Evolutionary conservation across 805 yeast genomes (phyloP), one percentile per base, ranked within the genome.

Genomic region (Barnettozyma botsteinii): DNA sequence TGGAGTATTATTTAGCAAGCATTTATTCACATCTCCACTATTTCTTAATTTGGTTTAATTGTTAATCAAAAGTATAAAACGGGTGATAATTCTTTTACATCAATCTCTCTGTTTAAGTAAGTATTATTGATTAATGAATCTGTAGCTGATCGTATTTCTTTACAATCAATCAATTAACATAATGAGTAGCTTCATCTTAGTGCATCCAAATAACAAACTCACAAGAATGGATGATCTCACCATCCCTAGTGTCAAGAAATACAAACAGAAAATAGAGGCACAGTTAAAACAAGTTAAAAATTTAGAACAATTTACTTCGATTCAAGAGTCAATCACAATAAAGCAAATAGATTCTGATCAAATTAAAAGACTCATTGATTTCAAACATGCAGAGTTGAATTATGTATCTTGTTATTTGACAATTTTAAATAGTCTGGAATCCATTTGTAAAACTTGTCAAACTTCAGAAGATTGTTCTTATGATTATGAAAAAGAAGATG

Each of bases 401-500:
- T 55, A 53, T 22, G 42, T 51, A 8, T 25, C 34, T 19, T 45
- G 55, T 5, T 53, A 55, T 27, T 29, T 52, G 12, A 31, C 30
- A 9, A 44, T 55, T 4, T 32, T 55, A 21, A 46, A 46, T n/a
- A 35, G 33, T 19, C 32, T 55, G 21, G 48, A 51, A 6, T 38
- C 47, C 1, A 41, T 55, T 15, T 49, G 51, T 21, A 43, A 39
- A 7, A 22, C 40, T 2, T 51, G 55, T 23, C 41, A 31, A 19
- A 28, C 14, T 8, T 22, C 32, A 21, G 31, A 27, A 13, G 38
- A 33, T 18, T 25, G 21, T n/a, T 8, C 18, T 3, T 55, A 55
- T 26, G 57, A 55, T 37, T 55, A 52, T 34, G 57, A 52, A 14
- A 49, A 41, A 29, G 60, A 55, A 38, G 52, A 50, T 40, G 50